phyloP scores from a whole-genome alignment of 2,329 filamentous ascomycete species.

The Epichloe scottii region DNA sequence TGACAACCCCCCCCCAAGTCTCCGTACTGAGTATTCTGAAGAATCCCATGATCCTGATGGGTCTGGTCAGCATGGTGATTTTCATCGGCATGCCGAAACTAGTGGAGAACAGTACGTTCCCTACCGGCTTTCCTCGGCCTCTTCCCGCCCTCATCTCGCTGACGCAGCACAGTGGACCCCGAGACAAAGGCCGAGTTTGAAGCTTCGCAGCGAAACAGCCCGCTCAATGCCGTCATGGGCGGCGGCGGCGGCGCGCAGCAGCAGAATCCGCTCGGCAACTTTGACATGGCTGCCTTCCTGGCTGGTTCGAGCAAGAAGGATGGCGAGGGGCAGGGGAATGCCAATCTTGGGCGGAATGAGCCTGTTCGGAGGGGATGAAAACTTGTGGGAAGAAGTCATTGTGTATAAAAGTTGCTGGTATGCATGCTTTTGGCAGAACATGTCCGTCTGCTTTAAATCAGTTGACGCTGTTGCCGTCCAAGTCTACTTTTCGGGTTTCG shows the following conservation, averaged over 20 bases:
- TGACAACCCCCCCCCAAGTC: slow-evolving; percentile 35
- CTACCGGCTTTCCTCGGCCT: slow-evolving; percentile 12
- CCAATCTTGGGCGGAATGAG: slow-evolving; percentile 24
- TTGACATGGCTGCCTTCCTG: slow-evolving; percentile 52
- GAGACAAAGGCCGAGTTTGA: slow-evolving; percentile 90
- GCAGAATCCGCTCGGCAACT: slow-evolving; percentile 37
- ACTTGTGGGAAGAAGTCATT: not conserved
- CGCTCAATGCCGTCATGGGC: slow-evolving; percentile 45
- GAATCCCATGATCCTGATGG: slow-evolving; percentile 95
- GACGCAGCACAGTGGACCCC: slow-evolving; percentile 64
- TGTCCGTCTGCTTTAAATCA: too few relatives aligned
- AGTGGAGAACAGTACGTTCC: slow-evolving; percentile 90
- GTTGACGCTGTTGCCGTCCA: too few relatives aligned
- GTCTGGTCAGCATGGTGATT: slow-evolving; percentile 65
- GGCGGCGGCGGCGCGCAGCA: slow-evolving; percentile 15
- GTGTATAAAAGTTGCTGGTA: not conserved
- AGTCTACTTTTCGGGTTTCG: too few relatives aligned
- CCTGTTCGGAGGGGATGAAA: slow-evolving; percentile 23
- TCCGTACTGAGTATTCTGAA: slow-evolving; percentile 73
- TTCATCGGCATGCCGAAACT: slow-evolving; percentile 92
- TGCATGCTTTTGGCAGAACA: not conserved
- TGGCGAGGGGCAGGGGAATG: slow-evolving; percentile 9
- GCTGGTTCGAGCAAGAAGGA: slow-evolving; percentile 40
- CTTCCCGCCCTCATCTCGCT: not conserved
- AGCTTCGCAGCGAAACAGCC: slow-evolving; percentile 68